Percentiles rank a stretch among this genome's conserved stretches.
Evolutionary conservation across 2,329 filamentous ascomycete genomes (phyloP).

Genomic region (Calonectria crousiana): DNA sequence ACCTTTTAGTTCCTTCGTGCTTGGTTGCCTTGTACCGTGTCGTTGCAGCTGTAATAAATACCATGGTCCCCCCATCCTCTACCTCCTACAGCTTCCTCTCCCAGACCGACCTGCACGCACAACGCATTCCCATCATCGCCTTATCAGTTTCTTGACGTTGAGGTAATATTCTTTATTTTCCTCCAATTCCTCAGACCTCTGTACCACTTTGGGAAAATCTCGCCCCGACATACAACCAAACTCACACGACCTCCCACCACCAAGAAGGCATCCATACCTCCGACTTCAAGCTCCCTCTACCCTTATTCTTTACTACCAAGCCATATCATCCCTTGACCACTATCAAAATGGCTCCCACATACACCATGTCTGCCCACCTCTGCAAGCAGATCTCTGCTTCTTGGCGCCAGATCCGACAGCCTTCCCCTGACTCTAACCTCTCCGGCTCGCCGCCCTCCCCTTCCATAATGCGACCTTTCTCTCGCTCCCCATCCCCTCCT

Average conservation of each 20-base stretch:
- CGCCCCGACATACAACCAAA: neutral
- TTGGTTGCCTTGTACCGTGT: conserved; percentile 7
- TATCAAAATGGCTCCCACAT: conserved; percentile 66
- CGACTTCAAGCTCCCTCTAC: neutral
- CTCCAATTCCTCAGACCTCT: neutral
- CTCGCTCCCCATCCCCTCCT: conserved; percentile 43
- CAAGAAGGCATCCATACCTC: neutral
- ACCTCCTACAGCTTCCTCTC: neutral
- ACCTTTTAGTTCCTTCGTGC: conserved; percentile 10
- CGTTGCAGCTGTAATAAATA: conserved; percentile 27
- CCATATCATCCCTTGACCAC: conserved; percentile 17
- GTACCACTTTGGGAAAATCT: neutral
- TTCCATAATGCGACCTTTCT: conserved; percentile 41
- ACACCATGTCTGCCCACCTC: conserved; percentile 72
- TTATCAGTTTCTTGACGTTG: neutral
- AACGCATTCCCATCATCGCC: neutral
- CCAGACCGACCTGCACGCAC: conserved; percentile 9
- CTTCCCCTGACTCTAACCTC: conserved; percentile 49
- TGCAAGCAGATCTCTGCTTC: conserved; percentile 71
- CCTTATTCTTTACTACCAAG: neutral
- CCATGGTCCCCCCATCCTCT: conserved; percentile 11
- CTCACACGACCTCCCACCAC: neutral
- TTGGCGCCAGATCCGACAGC: conserved; percentile 65
- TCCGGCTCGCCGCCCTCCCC: conserved; percentile 44
- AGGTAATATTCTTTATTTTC: neutral